Percentiles rank a stretch among this genome's conserved stretches.
Conservation (phyloP, 305 asterid genomes). For the Euphrasia arctica region DNA sequence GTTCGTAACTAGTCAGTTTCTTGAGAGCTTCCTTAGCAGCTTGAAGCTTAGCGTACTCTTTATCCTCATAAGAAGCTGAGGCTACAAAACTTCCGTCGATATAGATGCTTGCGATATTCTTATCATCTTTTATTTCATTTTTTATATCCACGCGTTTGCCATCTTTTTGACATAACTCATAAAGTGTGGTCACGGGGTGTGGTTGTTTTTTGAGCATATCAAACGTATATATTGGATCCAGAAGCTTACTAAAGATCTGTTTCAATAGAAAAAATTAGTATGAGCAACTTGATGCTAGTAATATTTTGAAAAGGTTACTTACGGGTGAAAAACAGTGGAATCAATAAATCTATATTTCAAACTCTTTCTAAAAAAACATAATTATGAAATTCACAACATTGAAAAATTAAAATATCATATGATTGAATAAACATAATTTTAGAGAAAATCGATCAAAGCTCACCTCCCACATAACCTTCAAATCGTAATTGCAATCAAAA, state of each 20-base stretch:
- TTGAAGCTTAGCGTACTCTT: slow-evolving; percentile 67
- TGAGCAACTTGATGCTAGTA: too few species aligned
- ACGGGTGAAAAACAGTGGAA: too few species aligned
- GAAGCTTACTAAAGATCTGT: slow-evolving; percentile 39
- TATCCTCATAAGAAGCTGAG: slow-evolving; percentile 63
- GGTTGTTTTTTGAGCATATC: slow-evolving; percentile 60
- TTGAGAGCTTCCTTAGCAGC: slow-evolving; percentile 76
- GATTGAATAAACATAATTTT: neutral
- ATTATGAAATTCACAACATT: too few species aligned
- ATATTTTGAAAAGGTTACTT: too few species aligned
- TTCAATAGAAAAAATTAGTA: neutral
- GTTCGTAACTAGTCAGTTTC: slow-evolving; percentile 29
- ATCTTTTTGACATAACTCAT: slow-evolving; percentile 62
- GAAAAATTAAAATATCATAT: too few species aligned
- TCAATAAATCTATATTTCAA: neutral
- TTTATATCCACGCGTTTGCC: slow-evolving; percentile 55
- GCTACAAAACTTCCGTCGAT: slow-evolving; percentile 58
- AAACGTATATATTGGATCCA: slow-evolving; percentile 64
- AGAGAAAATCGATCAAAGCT: slow-evolving; percentile 16
- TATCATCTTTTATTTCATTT: slow-evolving; percentile 41
- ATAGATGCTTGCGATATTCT: slow-evolving; percentile 47
- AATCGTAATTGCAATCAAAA: slow-evolving; percentile 40
- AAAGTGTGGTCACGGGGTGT: slow-evolving; percentile 80
- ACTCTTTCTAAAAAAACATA: neutral
- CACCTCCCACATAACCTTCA: slow-evolving; percentile 45